Base-by-base conservation (phyloP, 257 asterid species). In the Orobanche coerulescens region DNA sequence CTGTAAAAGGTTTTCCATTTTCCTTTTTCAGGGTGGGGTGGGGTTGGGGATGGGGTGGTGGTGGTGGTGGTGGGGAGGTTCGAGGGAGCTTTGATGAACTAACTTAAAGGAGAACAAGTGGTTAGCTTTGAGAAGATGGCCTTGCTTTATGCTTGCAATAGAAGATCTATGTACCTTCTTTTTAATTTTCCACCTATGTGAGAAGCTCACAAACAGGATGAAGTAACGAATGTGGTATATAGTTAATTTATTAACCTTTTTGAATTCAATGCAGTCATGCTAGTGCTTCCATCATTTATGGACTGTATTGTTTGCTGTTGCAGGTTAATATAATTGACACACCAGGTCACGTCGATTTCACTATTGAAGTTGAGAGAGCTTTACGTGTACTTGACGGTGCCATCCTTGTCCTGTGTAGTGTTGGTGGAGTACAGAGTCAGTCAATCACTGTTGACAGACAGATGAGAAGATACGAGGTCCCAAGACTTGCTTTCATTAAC, bases 351-450 rank as follows among this genome's bases (percentile, higher is more conserved):
- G 97, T 93, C 15, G 98, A 93, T 71, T 93, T 93, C 81, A 93
- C 98, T 16, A 93, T 93, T 46, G 98, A 93, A 79, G 98, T 93
- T 54, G 98, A 93, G 84, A 84, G 98, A 79, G 98, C 98, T 71
- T 78, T 93, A 65, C 95, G 95, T 69, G 98, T 93, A 15, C 95
- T 93, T 64, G 98, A 93, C 79, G 97, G 98, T 23, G 98, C 98
- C 49, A 67, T 93, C 77, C 95, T 93, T 53, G 98, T 93, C 47
- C 82, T 93, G 52, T 93, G 98, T 78, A 82, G 95, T 65, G 98
- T 93, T 73, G 98, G 98, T 65, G 98, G 98, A 63, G 98, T 93
- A 26, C 98, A 93, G 78, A 93, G 98, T 81, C 97, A 93, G 74
- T 93, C 97, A 30, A 93, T 93, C 44, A 93, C 98, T 2, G 98